phyloP scores from a whole-genome alignment of 164 flowering plant genomes.

The Annona cherimola region DNA sequence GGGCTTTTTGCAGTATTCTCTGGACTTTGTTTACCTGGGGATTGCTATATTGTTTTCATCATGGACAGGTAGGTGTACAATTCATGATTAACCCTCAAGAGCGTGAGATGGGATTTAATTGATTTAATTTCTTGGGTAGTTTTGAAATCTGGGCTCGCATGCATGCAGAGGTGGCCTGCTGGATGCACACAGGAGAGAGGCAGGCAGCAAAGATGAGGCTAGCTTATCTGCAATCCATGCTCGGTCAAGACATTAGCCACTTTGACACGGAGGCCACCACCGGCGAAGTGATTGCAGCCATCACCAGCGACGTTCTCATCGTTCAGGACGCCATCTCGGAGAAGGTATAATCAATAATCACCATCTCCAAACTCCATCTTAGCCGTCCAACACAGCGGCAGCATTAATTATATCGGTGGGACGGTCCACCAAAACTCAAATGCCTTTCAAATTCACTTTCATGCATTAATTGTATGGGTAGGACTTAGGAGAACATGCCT shows the following conservation, averaged over 20 bases:
- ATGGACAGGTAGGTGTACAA: constrained; percentile 59
- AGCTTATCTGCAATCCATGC: constrained; percentile 79
- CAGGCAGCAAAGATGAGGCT: constrained; percentile 97
- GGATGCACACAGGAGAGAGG: constrained; percentile 98
- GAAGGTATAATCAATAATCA: constrained; percentile 46
- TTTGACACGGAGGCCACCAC: constrained; percentile 95
- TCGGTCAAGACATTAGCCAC: constrained; percentile 84
- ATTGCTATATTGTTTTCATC: constrained; percentile 78
- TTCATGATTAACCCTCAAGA: too few relatives aligned
- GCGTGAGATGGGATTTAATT: not conserved
- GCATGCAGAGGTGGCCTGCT: constrained; percentile 83
- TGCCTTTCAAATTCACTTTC: not conserved
- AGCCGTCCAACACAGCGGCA: not conserved
- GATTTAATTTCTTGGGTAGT: not conserved
- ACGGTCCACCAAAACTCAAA: not conserved
- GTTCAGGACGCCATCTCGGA: constrained; percentile 98
- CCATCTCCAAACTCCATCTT: not conserved
- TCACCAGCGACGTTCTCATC: constrained; percentile 79
- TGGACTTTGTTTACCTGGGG: constrained; percentile 92
- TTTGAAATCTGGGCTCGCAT: not conserved
- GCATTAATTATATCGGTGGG: too few relatives aligned
- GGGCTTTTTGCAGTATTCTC: constrained; percentile 63
- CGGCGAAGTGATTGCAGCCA: constrained; percentile 85
- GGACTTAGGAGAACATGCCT: not conserved
- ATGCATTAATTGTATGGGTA: not conserved